Evolutionary conservation across 2,329 filamentous ascomycete genomes (phyloP).

Genomic region (Thielaviopsis euricoi): DNA sequence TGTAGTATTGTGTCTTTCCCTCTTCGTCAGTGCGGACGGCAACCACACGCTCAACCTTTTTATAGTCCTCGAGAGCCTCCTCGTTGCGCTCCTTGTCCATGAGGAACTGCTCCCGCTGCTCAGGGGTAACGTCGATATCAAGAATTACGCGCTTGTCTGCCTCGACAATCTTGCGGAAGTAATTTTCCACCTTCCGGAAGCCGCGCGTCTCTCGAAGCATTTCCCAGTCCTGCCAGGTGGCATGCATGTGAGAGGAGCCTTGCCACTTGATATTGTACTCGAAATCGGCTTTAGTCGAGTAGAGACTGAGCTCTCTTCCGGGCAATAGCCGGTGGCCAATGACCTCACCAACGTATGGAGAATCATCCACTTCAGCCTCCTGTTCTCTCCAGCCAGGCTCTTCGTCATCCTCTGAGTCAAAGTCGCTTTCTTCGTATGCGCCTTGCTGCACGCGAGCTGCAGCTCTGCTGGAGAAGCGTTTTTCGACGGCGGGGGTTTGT

Average conservation of each 20-base stretch:
- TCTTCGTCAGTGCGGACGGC: slow-evolving; percentile 65
- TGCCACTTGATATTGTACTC: slow-evolving; percentile 96
- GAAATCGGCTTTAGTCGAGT: slow-evolving; percentile 55
- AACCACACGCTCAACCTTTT: slow-evolving; percentile 84
- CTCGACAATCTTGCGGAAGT: slow-evolving; percentile 68
- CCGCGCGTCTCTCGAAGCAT: slow-evolving; percentile 63
- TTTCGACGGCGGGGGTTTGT: slow-evolving; percentile 55
- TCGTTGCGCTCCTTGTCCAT: slow-evolving; percentile 86
- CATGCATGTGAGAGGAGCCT: slow-evolving; percentile 83
- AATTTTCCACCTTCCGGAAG: slow-evolving; percentile 83
- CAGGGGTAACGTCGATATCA: slow-evolving; percentile 60
- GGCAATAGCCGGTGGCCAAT: slow-evolving; percentile 72
- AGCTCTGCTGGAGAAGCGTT: slow-evolving; percentile 80
- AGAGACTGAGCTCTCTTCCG: slow-evolving; percentile 40
- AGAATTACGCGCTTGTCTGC: slow-evolving; percentile 64
- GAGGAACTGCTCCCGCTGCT: slow-evolving; percentile 85
- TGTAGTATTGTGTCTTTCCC: slow-evolving; percentile 62
- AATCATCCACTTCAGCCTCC: slow-evolving; percentile 55
- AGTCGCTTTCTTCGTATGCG: slow-evolving; percentile 49
- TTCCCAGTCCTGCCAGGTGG: slow-evolving; percentile 80
- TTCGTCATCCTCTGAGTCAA: slow-evolving; percentile 42
- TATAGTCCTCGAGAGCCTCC: slow-evolving; percentile 78
- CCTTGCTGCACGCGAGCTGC: slow-evolving; percentile 54
- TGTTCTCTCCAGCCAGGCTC: slow-evolving; percentile 47
- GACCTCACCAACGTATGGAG: slow-evolving; percentile 78